These are phyloP conservation scores for Auricularia cornea DNA, from an alignment of 768 basidiomycete species.

Conservation along the genomic window DNA sequence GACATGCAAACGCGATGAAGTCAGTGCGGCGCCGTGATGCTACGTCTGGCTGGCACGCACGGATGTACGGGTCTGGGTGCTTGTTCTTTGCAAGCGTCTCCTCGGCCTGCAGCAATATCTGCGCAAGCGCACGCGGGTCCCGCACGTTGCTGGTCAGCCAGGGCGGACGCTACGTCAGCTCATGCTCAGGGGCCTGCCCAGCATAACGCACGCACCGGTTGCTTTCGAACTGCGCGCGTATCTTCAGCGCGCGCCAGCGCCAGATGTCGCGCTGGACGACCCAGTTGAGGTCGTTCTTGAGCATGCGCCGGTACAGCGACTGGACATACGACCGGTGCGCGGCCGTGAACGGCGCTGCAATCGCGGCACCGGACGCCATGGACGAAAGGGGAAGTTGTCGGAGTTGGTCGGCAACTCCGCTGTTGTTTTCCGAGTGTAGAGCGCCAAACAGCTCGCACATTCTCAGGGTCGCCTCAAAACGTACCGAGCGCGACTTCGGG, in stretches of 20 bases:
- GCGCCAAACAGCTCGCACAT: too few relatives aligned
- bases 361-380: constrained; percentile 29
- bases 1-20: constrained; percentile 4
- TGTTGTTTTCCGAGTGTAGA: too few relatives aligned
- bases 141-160: constrained; percentile 54
- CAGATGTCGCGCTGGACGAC: constrained; percentile 76
- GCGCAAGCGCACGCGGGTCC: constrained; percentile 73
- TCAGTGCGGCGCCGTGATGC: not conserved
- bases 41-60: constrained; percentile 44
- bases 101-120: constrained; percentile 75
- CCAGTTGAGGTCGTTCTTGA: constrained; percentile 89
- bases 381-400: too few relatives aligned
- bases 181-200: not conserved
- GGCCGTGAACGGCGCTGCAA: constrained; percentile 54
- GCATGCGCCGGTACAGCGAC: constrained; percentile 79
- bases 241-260: constrained; percentile 75
- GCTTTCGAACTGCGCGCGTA: constrained; percentile 87
- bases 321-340: constrained; percentile 82
- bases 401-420: too few relatives aligned
- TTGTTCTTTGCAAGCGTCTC: constrained; percentile 51
- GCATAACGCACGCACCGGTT: constrained; percentile 58
- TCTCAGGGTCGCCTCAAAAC: too few relatives aligned
- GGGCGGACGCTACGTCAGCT: not conserved
- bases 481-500: too few relatives aligned
- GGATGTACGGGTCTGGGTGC: constrained; percentile 90